Percentiles rank a stretch among this genome's conserved stretches.
These are phyloP conservation scores for Diaporthe capsici DNA, from an alignment of 2,329 filamentous ascomycete genomes.

Conservation along the genomic window DNA sequence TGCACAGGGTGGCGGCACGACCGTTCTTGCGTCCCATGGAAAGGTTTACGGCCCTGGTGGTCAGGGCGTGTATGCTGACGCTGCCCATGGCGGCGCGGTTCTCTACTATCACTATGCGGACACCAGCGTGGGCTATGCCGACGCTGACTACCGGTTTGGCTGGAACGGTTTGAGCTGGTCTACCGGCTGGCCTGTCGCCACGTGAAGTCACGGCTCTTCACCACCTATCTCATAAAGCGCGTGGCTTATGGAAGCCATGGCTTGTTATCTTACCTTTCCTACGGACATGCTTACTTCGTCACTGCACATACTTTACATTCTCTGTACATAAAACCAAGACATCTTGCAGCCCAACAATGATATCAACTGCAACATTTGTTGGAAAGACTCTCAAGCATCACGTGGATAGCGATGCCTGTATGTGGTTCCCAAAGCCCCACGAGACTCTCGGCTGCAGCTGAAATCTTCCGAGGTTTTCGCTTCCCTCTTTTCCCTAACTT, in stretches of 20 bases:
- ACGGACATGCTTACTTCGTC: neutral
- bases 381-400: neutral
- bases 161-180: slow-evolving; percentile 61
- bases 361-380: neutral
- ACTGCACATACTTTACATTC: neutral
- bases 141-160: slow-evolving; percentile 61
- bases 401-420: neutral
- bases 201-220: slow-evolving; percentile 5
- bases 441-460: neutral
- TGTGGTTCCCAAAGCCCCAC: too few relatives aligned
- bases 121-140: slow-evolving; percentile 65
- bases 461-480: neutral
- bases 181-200: slow-evolving; percentile 57
- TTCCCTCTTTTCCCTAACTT: fast-evolving
- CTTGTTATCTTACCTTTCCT: neutral
- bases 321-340: slow-evolving; percentile 5
- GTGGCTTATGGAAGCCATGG: neutral
- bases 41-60: slow-evolving; percentile 74
- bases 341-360: neutral
- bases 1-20: slow-evolving; percentile 68
- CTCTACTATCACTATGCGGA: slow-evolving; percentile 76
- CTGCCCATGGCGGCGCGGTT: slow-evolving; percentile 60
- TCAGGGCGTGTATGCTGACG: slow-evolving; percentile 70
- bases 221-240: neutral
- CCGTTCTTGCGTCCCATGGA: slow-evolving; percentile 69